Evolutionary conservation across 129 eudicot genomes (phyloP).

Genomic region (Saposhnikovia divaricata): DNA sequence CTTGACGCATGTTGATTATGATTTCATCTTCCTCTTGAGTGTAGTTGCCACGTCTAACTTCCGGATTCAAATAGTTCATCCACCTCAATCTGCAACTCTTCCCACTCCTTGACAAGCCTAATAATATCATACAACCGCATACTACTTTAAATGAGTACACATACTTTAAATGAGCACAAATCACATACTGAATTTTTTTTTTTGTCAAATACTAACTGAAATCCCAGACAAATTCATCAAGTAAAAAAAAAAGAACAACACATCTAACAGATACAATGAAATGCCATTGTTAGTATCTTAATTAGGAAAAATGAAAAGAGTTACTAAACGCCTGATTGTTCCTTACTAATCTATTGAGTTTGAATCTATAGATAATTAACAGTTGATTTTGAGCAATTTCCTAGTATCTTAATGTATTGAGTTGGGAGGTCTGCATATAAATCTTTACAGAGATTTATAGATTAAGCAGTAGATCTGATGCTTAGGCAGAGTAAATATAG

Average conservation of each 20-base stretch:
- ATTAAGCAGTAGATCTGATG: background rate
- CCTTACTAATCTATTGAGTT: too few species aligned
- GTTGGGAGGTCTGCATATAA: background rate
- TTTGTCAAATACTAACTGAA: background rate
- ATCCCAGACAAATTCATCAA: background rate
- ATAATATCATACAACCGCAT: background rate
- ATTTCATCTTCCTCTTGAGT: conserved; percentile 36
- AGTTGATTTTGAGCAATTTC: background rate
- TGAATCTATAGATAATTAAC: background rate
- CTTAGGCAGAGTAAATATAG: too few species aligned
- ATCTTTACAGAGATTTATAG: background rate
- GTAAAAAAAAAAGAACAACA: background rate
- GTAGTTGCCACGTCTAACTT: conserved; percentile 30
- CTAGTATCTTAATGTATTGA: too few species aligned
- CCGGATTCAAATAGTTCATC: conserved; percentile 37
- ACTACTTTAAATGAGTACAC: background rate
- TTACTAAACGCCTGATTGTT: too few species aligned
- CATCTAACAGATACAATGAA: background rate
- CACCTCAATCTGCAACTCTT: conserved; percentile 54
- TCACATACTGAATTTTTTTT: background rate
- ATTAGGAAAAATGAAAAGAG: too few species aligned
- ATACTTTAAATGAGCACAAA: too few species aligned
- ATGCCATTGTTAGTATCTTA: background rate
- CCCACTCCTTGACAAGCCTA: conserved; percentile 28
- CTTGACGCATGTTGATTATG: conserved; percentile 19